Evolutionary conservation across 352 stramenopile species (phyloP), one percentile per base, ranked within the genome.

Genomic region (Globisporangium orthogonon): DNA sequence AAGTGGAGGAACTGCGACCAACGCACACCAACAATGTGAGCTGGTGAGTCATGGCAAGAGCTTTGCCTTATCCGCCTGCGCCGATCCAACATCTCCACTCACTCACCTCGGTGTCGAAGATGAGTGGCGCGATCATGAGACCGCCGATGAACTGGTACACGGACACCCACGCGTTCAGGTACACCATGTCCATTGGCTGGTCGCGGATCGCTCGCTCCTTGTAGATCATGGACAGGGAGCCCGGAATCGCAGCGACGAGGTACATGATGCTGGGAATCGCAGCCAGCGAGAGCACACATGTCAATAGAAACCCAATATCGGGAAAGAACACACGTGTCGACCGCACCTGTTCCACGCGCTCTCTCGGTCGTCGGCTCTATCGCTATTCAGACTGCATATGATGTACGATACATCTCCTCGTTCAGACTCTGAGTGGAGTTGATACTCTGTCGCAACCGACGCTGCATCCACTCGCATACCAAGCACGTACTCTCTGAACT

Each of bases 131-230:
- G 17, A 85, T 66, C 50, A 95, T 63, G 46, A 95, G 63, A n/a
- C 82, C 86, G 15, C 72, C 79, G 53, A 95, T 76, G 56, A 95
- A 94, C 53, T 95, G 83, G 58, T 91, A 91, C 4, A 94, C 76
- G 1, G 82, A 76, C 23, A 95, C 83, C 86, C 86, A 95, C 0
- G 86, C 84, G 44, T 95, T 95, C 29, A 95, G 65, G 54, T 95
- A 95, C 37, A 83, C 76, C 70, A 93, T 89, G 56, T 95, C 80
- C 76, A 95, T 89, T 33, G 86, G 86, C 50, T 91, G 82, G 49
- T 89, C 71, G 30, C 79, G 76, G 61, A 95, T 91, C 13, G 78
- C 63, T 10, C 72, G 78, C 55, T 95, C 86, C 52, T 95, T 95
- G 67, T 95, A 95, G 43, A 94, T 62, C 75, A 93, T 91, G 11